Base-by-base conservation (phyloP, 2,329 filamentous ascomycete species). In the Curvularia lunata region DNA sequence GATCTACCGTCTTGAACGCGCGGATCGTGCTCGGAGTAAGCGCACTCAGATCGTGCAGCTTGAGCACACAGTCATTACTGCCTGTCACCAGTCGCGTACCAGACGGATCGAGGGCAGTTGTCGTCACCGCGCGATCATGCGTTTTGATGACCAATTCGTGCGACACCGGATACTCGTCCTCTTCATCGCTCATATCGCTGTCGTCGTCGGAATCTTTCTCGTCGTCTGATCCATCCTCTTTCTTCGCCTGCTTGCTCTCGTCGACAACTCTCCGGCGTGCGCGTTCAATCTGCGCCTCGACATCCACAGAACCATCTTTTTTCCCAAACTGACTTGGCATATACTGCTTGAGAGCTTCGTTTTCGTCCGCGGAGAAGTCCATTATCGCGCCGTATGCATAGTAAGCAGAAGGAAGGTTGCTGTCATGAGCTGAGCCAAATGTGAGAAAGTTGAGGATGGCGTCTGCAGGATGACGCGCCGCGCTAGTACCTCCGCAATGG, bases 1-100 rank as follows among this genome's bases (percentile, higher is more conserved):
- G 94, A 72, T 99, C 94, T 47, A 98, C 84, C 8, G 89, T 93
- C 72, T 92, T 92, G 83, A 99, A 99, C 0, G 95, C 92, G 68
- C 94, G 90, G 50, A 99, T 85, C 0, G 95, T 98, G 5, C 92
- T 95, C 1, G 93, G 92, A 0, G 94, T 97, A 89, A 99, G 96
- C 46, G 93, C 91, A 2, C 93, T 88, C 75, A 99, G 96, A 75
- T 99, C 94, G 79, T 97, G 92, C 18, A 99, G 83, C 74, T 97
- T 98, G 69, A 98, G 81, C 1, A 87, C 91, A 76, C 92, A 96
- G 77, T 99, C 95, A 59, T 89, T 90, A 5, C 93, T 97, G 21
- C 91, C 93, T n/a, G 92, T 95, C 47, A 94, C 87, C 73, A 99
- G 81, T 67, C 95, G 86, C 46, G 88, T 89, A 10, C 95, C 95